These are phyloP conservation scores for Paecilomyces sp. DNA, from an alignment of 2,329 filamentous ascomycete genomes.

Conservation along the genomic window DNA sequence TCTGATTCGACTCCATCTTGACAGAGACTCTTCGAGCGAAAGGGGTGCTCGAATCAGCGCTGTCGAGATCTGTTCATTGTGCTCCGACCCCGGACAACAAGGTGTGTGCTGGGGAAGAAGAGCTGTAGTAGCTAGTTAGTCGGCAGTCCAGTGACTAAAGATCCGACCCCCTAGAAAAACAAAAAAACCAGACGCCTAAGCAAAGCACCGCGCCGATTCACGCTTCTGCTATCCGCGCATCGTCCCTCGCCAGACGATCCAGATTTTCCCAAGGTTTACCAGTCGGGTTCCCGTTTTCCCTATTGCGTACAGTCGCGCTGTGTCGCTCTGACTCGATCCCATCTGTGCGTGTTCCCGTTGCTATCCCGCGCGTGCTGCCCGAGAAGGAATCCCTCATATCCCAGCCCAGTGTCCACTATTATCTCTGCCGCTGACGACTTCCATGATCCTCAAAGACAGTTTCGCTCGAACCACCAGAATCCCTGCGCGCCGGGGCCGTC, in stretches of 20 bases:
- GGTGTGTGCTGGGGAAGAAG: not conserved
- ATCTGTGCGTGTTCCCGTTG: not conserved
- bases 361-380: not conserved
- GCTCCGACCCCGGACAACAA: not conserved
- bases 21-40: not conserved
- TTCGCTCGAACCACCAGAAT: not conserved
- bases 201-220: not conserved
- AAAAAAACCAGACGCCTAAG: not conserved
- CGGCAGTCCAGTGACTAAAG: not conserved
- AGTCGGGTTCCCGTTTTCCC: not conserved
- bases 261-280: not conserved
- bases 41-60: not conserved
- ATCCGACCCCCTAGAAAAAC: not conserved
- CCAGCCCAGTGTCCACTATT: not conserved
- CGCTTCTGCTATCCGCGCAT: not conserved
- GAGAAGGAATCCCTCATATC: not conserved
- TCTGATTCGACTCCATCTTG: too few relatives aligned
- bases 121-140: not conserved
- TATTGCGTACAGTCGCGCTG: not conserved
- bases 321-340: not conserved
- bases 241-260: not conserved
- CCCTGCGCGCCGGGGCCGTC: not conserved
- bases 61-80: not conserved
- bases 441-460: not conserved
- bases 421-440: not conserved